Percentiles rank a stretch among this genome's conserved stretches.
Evolutionary conservation across 2,329 filamentous ascomycete genomes (phyloP).

Genomic region (Zarea fungicola): DNA sequence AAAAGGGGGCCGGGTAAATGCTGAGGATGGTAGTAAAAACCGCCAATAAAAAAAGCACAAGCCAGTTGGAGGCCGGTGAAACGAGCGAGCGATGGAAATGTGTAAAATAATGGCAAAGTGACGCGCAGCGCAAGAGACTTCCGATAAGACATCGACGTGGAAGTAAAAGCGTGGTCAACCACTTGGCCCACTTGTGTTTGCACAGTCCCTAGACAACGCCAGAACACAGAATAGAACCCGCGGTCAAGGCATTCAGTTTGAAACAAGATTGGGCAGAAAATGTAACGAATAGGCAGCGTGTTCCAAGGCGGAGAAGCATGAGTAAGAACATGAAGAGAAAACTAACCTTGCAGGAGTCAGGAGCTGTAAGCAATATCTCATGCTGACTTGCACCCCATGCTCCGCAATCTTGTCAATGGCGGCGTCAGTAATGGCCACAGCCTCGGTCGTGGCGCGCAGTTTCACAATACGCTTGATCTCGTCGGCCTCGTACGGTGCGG

Average conservation of each 20-base stretch:
- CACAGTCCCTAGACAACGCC: too few species aligned
- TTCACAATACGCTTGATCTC: constrained; percentile 92
- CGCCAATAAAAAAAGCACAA: constrained; percentile 7
- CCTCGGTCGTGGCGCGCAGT: constrained; percentile 77
- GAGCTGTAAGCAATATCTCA: constrained; percentile 90
- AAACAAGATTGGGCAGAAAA: constrained; percentile 2
- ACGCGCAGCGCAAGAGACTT: too few species aligned
- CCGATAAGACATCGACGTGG: too few species aligned
- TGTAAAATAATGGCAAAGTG: neutral
- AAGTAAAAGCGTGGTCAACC: too few species aligned
- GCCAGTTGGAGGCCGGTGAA: constrained; percentile 9
- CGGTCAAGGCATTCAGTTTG: neutral
- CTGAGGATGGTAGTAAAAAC: neutral
- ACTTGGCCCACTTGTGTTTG: too few species aligned
- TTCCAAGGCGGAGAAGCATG: neutral
- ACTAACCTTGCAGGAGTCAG: constrained; percentile 73
- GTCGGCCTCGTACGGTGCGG: constrained; percentile 77
- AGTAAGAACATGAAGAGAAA: constrained; percentile 9
- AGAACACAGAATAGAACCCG: neutral
- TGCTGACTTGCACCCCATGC: constrained; percentile 80
- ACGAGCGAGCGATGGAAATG: neutral
- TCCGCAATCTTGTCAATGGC: constrained; percentile 83
- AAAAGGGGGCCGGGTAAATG: constrained; percentile 1
- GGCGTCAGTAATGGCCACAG: constrained; percentile 69
- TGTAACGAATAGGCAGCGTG: neutral